Evolutionary conservation across 2,329 filamentous ascomycete genomes (phyloP).

Genomic region (Ilyonectria mors-panacis): DNA sequence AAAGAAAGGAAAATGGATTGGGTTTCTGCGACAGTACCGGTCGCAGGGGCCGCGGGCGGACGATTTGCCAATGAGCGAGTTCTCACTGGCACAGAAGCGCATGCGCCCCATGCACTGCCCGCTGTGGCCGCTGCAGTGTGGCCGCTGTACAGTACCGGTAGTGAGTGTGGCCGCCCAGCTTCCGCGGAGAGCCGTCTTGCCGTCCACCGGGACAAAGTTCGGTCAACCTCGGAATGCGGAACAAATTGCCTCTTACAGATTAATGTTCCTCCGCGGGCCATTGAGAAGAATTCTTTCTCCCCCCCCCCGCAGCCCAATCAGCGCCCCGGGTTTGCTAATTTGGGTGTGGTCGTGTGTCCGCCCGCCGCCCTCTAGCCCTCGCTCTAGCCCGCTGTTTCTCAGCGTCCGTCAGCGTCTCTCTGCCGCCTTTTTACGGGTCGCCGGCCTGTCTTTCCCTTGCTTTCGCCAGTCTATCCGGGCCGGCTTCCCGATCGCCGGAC

Average conservation of each 20-base stretch:
- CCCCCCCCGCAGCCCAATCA: slow-evolving; percentile 45
- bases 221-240: slow-evolving; percentile 46
- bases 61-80: slow-evolving; percentile 45
- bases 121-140: background rate
- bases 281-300: slow-evolving; percentile 25
- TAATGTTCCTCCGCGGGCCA: background rate
- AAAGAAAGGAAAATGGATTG: slow-evolving; percentile 22
- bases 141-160: background rate
- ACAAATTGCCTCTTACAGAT: slow-evolving; percentile 3
- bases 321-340: slow-evolving; percentile 48
- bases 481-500: background rate
- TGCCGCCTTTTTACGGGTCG: no score
- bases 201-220: slow-evolving; percentile 31
- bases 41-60: slow-evolving; percentile 2
- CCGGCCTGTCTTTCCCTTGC: background rate
- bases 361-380: slow-evolving; percentile 2
- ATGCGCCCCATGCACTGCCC: background rate
- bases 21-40: slow-evolving; percentile 17
- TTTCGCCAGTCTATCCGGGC: slow-evolving; percentile 17
- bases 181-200: slow-evolving; percentile 22
- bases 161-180: slow-evolving; percentile 1
- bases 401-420: background rate
- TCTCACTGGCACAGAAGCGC: slow-evolving; percentile 36
- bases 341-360: slow-evolving; percentile 26
- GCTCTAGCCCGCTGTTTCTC: background rate